Conservation (phyloP, 176 grass and related monocot genomes). For the Thalia dealbata region DNA sequence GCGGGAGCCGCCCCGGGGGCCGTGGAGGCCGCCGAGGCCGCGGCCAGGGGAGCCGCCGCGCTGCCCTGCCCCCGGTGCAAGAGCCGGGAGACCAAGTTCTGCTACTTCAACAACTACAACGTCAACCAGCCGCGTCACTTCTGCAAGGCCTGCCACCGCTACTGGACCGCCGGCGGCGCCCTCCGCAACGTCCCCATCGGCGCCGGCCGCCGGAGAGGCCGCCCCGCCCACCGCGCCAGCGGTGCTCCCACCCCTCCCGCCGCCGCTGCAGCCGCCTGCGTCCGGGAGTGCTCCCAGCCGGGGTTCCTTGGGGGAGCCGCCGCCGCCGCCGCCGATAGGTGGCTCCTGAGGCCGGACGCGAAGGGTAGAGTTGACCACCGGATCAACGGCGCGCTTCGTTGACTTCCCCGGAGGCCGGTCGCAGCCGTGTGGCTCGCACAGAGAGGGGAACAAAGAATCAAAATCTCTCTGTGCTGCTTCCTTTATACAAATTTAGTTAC, state of each 20-base stretch:
- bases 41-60: conserved; percentile 17
- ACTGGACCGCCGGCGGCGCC: conserved; percentile 93
- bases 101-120: conserved; percentile 99
- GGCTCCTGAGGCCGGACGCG: conserved; percentile 1
- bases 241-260: background rate
- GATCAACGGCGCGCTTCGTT: conserved; percentile 15
- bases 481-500: too few species aligned
- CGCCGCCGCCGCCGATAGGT: conserved; percentile 12
- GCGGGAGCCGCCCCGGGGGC: background rate
- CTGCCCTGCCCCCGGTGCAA: conserved; percentile 73
- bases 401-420: conserved; percentile 1
- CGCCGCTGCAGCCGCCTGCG: conserved; percentile 13
- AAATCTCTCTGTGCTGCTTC: background rate
- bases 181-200: conserved; percentile 69
- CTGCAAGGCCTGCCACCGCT: conserved; percentile 86
- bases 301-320: background rate
- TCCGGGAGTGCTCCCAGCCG: conserved; percentile 20
- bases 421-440: background rate
- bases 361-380: background rate
- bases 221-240: conserved; percentile 17
- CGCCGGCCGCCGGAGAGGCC: conserved; percentile 45
- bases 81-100: conserved; percentile 99
- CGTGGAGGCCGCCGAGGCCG: conserved; percentile 14
- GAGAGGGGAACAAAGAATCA: background rate
- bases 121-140: conserved; percentile 96